Percentiles rank a stretch among this genome's conserved stretches.
phyloP scores from a whole-genome alignment of 1,284 basidiomycete species.

The Lentinus polychrous region DNA sequence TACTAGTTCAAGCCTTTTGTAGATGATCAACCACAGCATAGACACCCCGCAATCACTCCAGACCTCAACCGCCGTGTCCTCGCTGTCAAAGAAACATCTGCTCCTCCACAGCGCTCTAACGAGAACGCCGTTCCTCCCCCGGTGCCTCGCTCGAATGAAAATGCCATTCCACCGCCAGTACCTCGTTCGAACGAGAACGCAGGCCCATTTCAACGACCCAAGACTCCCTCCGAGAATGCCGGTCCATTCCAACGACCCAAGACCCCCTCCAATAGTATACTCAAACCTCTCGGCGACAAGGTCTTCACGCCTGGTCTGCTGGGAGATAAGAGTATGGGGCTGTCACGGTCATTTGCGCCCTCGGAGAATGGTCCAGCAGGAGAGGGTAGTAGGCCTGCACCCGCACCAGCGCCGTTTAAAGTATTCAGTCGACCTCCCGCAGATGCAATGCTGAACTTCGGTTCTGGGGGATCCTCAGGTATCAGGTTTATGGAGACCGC shows the following conservation, averaged over 20 bases:
- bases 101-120: constrained; percentile 1
- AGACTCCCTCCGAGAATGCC: constrained; percentile 1
- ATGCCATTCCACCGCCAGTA: constrained; percentile 2
- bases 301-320: constrained; percentile 6
- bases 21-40: constrained; percentile 14
- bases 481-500: constrained; percentile 25
- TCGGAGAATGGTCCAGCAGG: neutral
- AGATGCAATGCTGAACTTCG: constrained; percentile 15
- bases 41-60: neutral
- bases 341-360: neutral
- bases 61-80: constrained; percentile 3
- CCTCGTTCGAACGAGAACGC: neutral
- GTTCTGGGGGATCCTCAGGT: no score
- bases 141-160: neutral
- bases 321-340: neutral
- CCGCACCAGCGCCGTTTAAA: constrained; percentile 45
- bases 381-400: neutral
- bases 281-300: constrained; percentile 3
- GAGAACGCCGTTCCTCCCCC: constrained; percentile 3
- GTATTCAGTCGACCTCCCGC: constrained; percentile 64
- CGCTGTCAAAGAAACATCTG: constrained; percentile 2
- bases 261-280: constrained; percentile 1
- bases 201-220: neutral
- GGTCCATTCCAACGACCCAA: constrained; percentile 2
- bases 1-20: constrained; percentile 13